phyloP scores from a whole-genome alignment of 1,139 yeast genomes.

The Tardiomyces digboiensis region DNA sequence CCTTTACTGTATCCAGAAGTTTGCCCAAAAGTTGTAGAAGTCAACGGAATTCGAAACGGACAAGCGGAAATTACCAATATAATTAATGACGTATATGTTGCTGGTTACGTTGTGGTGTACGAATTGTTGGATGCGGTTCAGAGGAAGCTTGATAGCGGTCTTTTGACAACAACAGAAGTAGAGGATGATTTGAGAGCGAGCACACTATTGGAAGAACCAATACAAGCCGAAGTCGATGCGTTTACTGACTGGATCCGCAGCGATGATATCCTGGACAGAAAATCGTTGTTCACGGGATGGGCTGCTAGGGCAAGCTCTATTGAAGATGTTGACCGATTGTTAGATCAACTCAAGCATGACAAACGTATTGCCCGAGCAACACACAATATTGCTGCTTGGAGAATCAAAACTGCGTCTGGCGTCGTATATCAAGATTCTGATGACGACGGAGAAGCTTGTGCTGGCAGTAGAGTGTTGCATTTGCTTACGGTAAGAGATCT shows the following conservation, averaged over 20 bases:
- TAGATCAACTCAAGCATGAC: constrained; percentile 50
- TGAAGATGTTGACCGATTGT: constrained; percentile 48
- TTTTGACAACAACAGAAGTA: no score
- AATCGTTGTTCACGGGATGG: constrained; percentile 77
- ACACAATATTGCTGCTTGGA: constrained; percentile 83
- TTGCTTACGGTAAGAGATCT: constrained; percentile 44
- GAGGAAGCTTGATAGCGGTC: constrained; percentile 12
- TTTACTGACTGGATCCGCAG: constrained; percentile 66
- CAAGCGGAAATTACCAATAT: constrained; percentile 34
- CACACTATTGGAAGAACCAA: constrained; percentile 5
- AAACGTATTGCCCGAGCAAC: constrained; percentile 56
- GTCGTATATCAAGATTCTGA: constrained; percentile 74
- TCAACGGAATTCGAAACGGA: constrained; percentile 32
- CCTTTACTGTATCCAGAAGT: constrained; percentile 59
- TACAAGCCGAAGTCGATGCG: constrained; percentile 31
- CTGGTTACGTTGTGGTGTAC: constrained; percentile 70
- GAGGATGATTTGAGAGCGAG: constrained; percentile 18
- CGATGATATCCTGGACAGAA: constrained; percentile 72
- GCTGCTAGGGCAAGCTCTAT: constrained; percentile 48
- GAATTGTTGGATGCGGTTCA: constrained; percentile 59
- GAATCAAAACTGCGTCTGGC: constrained; percentile 49
- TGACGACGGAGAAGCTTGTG: constrained; percentile 97
- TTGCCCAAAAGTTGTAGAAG: constrained; percentile 37
- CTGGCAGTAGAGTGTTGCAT: constrained; percentile 84
- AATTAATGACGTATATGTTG: constrained; percentile 38